Evolutionary conservation across 169 alveolate genomes (phyloP).

Genomic region (Plasmodium knowlesi): DNA sequence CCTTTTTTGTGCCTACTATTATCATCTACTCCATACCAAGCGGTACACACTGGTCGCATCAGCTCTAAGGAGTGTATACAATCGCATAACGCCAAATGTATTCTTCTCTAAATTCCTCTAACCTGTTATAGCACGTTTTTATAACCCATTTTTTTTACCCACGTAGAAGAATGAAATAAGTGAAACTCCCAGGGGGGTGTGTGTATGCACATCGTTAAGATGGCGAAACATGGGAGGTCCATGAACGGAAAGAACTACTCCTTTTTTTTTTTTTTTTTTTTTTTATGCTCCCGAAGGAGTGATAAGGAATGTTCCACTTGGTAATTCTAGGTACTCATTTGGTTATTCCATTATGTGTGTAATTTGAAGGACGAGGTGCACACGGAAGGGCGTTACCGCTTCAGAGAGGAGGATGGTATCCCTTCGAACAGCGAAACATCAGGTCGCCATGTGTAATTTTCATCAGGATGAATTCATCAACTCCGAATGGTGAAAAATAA

Average conservation of each 20-base stretch:
- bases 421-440: background rate
- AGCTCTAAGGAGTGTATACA: background rate
- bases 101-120: background rate
- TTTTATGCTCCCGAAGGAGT: background rate
- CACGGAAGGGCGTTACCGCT: background rate
- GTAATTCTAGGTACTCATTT: background rate
- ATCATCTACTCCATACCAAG: background rate
- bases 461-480: background rate
- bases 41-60: background rate
- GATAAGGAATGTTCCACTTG: background rate
- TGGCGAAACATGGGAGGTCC: background rate
- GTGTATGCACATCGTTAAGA: background rate
- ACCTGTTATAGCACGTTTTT: background rate
- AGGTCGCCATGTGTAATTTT: background rate
- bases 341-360: background rate
- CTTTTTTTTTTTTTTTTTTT: no score
- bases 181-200: background rate
- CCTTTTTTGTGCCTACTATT: background rate
- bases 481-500: background rate
- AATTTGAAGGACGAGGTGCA: background rate
- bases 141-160: background rate
- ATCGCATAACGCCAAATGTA: background rate
- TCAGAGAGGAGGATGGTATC: background rate
- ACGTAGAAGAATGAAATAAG: background rate
- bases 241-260: background rate